phyloP scores from a whole-genome alignment of 345 rosid genomes.

The Acer saccharum region DNA sequence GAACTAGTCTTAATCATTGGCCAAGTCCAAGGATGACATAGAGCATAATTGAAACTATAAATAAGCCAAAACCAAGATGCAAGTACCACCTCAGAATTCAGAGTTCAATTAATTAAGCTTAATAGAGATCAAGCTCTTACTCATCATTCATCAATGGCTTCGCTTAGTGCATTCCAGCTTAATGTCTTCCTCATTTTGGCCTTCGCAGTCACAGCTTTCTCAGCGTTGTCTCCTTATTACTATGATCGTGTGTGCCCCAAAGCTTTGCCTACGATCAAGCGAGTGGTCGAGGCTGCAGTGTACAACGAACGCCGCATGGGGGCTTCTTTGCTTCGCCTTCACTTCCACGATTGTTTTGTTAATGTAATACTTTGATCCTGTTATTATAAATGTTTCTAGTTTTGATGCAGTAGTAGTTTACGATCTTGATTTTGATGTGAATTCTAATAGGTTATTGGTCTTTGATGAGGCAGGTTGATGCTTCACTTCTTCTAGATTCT shows the following conservation, averaged over 20 bases:
- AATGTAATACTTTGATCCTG: background rate
- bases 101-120: background rate
- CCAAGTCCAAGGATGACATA: background rate
- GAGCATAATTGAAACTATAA: background rate
- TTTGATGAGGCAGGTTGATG: constrained; percentile 58
- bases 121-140: background rate
- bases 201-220: constrained; percentile 19
- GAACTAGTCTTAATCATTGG: constrained; percentile 1
- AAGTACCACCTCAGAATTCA: background rate
- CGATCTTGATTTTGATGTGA: background rate
- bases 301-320: constrained; percentile 54
- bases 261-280: constrained; percentile 49
- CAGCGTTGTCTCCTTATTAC: constrained; percentile 45
- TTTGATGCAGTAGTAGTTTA: background rate
- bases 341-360: constrained; percentile 36
- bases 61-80: background rate
- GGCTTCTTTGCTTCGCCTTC: constrained; percentile 61
- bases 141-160: constrained; percentile 23
- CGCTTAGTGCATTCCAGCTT: constrained; percentile 6
- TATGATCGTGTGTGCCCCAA: constrained; percentile 53
- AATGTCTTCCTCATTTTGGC: constrained; percentile 19
- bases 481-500: constrained; percentile 59
- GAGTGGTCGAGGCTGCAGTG: constrained; percentile 40
- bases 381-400: background rate
- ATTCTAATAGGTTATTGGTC: background rate